A percentile compares a stretch with the other conserved stretches of the same genome.
Conservation (phyloP, 805 yeast genomes). For the Starmera dryadoides region DNA sequence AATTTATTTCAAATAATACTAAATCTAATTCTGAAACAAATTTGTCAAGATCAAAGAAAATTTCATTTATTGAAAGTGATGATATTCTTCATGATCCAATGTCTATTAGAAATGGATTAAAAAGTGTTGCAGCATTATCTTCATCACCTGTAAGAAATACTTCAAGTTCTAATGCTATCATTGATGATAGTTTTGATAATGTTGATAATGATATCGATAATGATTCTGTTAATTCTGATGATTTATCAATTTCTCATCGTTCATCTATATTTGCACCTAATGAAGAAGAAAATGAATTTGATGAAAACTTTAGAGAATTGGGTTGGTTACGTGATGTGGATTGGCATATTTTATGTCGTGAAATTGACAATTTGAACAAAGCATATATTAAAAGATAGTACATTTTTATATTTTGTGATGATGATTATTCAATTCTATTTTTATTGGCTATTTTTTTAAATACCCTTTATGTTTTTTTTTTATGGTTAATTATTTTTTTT, state of each 20-base stretch:
- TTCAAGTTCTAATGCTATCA: neutral
- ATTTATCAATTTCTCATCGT: too few relatives aligned
- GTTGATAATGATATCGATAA: slow-evolving; percentile 5
- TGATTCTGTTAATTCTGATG: slow-evolving; percentile 9
- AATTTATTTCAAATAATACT: neutral
- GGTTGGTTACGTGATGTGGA: slow-evolving; percentile 58
- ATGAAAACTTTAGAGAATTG: too few relatives aligned
- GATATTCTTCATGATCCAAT: neutral
- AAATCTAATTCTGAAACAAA: neutral
- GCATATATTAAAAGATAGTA: slow-evolving; percentile 14
- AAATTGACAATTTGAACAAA: slow-evolving; percentile 69
- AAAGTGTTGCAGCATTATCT: neutral
- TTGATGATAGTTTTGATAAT: neutral
- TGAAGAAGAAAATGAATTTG: slow-evolving; percentile 2
- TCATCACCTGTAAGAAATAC: neutral
- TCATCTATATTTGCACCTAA: too few relatives aligned
- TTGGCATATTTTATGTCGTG: slow-evolving; percentile 84
- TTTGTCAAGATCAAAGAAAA: neutral
- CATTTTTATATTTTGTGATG: too few relatives aligned
- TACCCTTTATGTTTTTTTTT: too few relatives aligned
- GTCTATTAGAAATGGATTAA: too few relatives aligned
- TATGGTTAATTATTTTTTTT: too few relatives aligned
- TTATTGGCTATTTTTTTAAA: too few relatives aligned
- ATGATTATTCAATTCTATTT: too few relatives aligned
- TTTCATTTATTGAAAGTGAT: neutral